These are phyloP conservation scores for Apiospora malaysiana DNA, from an alignment of 2,329 filamentous ascomycete species.

Conservation along the genomic window DNA sequence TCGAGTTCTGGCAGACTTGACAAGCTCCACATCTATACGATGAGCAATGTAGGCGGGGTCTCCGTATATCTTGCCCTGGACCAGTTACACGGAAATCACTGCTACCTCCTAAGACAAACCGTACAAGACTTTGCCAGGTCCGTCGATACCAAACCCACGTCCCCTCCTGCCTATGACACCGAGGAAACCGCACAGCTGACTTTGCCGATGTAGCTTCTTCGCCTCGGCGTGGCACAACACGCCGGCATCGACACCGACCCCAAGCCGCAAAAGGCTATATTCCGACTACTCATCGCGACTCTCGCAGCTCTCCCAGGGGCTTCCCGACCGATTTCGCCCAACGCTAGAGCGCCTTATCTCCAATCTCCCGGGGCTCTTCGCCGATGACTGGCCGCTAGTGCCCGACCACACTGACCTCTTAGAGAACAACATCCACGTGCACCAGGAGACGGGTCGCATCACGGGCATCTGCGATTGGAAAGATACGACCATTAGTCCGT, in stretches of 20 bases:
- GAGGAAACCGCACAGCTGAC: slow-evolving; percentile 22
- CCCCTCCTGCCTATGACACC: slow-evolving; percentile 1
- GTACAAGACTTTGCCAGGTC: slow-evolving; percentile 26
- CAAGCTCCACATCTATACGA: slow-evolving; percentile 26
- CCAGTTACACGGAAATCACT: slow-evolving; percentile 25
- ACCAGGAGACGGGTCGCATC: slow-evolving; percentile 26
- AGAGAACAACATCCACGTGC: slow-evolving; percentile 32
- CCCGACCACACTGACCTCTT: slow-evolving; percentile 29
- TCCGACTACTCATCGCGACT: slow-evolving; percentile 25
- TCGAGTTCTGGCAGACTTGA: slow-evolving; percentile 20
- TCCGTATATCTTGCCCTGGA: slow-evolving; percentile 27
- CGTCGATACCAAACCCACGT: slow-evolving; percentile 12
- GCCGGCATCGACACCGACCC: slow-evolving; percentile 22
- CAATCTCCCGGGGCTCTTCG: slow-evolving; percentile 26
- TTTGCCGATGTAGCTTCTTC: slow-evolving; percentile 25
- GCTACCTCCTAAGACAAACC: slow-evolving; percentile 25
- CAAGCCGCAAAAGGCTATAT: slow-evolving; percentile 25
- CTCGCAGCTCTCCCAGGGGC: slow-evolving; percentile 21
- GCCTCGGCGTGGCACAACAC: slow-evolving; percentile 28
- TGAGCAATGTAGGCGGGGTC: slow-evolving; percentile 27
- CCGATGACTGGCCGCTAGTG: slow-evolving; percentile 26
- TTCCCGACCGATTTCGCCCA: slow-evolving; percentile 27
- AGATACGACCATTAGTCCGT: slow-evolving; percentile 27
- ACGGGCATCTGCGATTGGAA: slow-evolving; percentile 29
- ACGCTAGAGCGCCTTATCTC: slow-evolving; percentile 25